phyloP scores from a whole-genome alignment of 2,329 filamentous ascomycete genomes.

The Botrytis porri region DNA sequence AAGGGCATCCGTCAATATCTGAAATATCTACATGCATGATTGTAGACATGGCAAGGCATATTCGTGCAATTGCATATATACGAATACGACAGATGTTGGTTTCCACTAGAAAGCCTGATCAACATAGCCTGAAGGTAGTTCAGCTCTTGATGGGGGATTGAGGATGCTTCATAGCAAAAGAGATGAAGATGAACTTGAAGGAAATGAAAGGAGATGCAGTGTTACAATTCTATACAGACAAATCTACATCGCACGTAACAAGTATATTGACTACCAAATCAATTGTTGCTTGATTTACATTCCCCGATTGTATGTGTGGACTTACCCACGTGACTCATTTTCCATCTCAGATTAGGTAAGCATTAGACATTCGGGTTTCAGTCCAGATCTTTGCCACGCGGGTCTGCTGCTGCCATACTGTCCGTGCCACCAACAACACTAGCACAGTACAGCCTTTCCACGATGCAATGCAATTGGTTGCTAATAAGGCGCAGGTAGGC shows the following conservation, averaged over 20 bases:
- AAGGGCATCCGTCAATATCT: background rate
- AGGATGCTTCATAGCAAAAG: background rate
- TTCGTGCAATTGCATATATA: background rate
- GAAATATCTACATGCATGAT: background rate
- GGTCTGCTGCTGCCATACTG: background rate
- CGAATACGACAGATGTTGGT: conserved; percentile 10
- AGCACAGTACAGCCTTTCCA: background rate
- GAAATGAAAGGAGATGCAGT: no score
- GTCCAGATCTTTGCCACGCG: background rate
- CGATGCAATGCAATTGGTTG: background rate
- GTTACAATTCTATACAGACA: background rate
- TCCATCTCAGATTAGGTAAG: background rate
- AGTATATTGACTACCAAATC: no score
- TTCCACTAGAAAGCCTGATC: conserved; percentile 2
- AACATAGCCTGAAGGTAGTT: background rate
- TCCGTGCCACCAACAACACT: background rate
- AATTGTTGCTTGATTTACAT: no score
- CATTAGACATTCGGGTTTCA: background rate
- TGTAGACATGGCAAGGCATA: background rate
- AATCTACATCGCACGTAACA: background rate
- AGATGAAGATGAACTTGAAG: background rate
- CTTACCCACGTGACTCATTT: background rate
- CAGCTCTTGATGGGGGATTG: background rate
- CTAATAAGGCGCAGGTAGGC: background rate
- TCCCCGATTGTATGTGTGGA: background rate